Evolutionary conservation across 1,139 yeast species (phyloP).

Genomic region (Suhomyces chickasaworum): DNA sequence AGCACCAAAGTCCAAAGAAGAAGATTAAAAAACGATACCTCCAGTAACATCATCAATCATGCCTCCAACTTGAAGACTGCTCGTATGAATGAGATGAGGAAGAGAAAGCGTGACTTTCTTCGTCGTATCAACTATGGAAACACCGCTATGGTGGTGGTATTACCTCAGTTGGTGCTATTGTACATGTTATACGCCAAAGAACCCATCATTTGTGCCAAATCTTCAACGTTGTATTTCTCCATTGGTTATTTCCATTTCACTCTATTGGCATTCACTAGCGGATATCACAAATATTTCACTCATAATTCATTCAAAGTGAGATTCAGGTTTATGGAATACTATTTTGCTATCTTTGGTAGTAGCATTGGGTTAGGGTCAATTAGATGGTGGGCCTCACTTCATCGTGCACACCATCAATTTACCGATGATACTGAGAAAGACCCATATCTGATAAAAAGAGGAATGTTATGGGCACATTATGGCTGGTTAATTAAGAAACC

Average conservation of each 20-base stretch:
- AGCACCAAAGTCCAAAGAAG: constrained; percentile 25
- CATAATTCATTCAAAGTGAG: constrained; percentile 56
- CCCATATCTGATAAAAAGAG: constrained; percentile 65
- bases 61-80: constrained; percentile 27
- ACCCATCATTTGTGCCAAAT: constrained; percentile 25
- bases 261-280: constrained; percentile 47
- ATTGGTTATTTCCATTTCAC: constrained; percentile 43
- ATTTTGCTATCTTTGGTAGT: constrained; percentile 56
- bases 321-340: constrained; percentile 36
- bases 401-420: constrained; percentile 68
- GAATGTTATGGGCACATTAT: constrained; percentile 60
- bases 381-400: constrained; percentile 64
- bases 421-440: constrained; percentile 67
- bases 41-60: constrained; percentile 21
- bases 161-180: constrained; percentile 23
- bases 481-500: constrained; percentile 66
- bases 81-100: constrained; percentile 23
- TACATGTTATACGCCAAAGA: constrained; percentile 19
- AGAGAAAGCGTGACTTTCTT: constrained; percentile 27
- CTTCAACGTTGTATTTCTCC: constrained; percentile 34
- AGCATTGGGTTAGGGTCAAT: constrained; percentile 66
- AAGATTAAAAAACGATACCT: constrained; percentile 17
- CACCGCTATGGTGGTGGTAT: constrained; percentile 23
- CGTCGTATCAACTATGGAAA: constrained; percentile 27
- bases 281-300: constrained; percentile 69